phyloP scores from a whole-genome alignment of 2,329 filamentous ascomycete species.

The Paradendryphiella salina region DNA sequence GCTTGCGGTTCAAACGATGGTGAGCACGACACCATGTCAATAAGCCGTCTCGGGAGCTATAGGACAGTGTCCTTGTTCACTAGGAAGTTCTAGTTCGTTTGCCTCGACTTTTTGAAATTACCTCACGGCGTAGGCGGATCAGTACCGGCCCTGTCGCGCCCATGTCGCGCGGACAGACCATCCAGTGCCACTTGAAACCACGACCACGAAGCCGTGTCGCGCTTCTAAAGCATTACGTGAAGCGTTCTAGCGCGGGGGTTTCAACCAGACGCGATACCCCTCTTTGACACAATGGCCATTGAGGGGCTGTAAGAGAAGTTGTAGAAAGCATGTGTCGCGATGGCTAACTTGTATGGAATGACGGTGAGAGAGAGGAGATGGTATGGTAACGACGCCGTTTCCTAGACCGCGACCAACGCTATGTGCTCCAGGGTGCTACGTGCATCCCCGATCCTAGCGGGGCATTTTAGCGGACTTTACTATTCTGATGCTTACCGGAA shows the following conservation, averaged over 20 bases:
- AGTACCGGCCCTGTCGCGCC: constrained; percentile 36
- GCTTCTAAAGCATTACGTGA: constrained; percentile 41
- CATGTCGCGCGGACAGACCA: constrained; percentile 24
- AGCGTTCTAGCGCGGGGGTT: constrained; percentile 43
- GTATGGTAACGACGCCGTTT: constrained; percentile 18
- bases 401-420: constrained; percentile 22
- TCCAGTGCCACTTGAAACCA: constrained; percentile 35
- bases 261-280: constrained; percentile 30
- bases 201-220: constrained; percentile 28
- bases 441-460: constrained; percentile 24
- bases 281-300: constrained; percentile 13
- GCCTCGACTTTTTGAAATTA: constrained; percentile 30
- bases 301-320: constrained; percentile 14
- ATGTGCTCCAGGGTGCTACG: constrained; percentile 19
- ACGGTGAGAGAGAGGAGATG: constrained; percentile 25
- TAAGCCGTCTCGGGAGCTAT: neutral
- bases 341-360: constrained; percentile 4
- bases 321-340: constrained; percentile 10
- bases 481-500: constrained; percentile 16
- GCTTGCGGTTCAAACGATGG: neutral
- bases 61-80: constrained; percentile 1
- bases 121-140: constrained; percentile 12
- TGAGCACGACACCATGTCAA: constrained; percentile 2
- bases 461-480: constrained; percentile 20
- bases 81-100: constrained; percentile 4